Evolutionary conservation across 75 land plant genomes (phyloP).

Genomic region (Cryptomeria japonica): DNA sequence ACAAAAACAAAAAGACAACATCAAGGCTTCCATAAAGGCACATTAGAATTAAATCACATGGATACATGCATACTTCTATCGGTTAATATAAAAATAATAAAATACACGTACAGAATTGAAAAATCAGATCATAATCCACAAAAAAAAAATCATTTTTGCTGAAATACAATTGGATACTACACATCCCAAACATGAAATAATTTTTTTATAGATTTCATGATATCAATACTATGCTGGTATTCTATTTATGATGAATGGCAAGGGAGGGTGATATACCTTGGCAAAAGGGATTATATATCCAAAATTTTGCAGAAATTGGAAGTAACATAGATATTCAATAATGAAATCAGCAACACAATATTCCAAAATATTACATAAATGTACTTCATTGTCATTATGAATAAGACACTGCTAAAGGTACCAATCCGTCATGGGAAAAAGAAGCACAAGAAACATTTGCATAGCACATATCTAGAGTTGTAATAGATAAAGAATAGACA

Average conservation of each 20-base stretch:
- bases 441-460: neutral
- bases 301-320: neutral
- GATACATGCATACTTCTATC: neutral
- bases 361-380: neutral
- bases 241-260: neutral
- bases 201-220: neutral
- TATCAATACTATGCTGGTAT: neutral
- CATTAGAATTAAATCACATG: neutral
- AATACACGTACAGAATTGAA: neutral
- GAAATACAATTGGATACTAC: neutral
- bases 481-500: neutral
- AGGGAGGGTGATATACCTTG: neutral
- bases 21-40: neutral
- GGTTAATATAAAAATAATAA: neutral
- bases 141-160: neutral
- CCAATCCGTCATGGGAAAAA: neutral
- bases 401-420: neutral
- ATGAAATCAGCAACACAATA: neutral
- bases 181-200: neutral
- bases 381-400: neutral
- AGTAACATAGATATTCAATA: neutral
- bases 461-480: neutral
- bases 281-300: neutral
- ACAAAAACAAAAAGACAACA: neutral
- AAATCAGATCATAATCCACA: neutral